Evolutionary conservation across 2,329 filamentous ascomycete species (phyloP).

Genomic region (Cladosporium oxysporum): DNA sequence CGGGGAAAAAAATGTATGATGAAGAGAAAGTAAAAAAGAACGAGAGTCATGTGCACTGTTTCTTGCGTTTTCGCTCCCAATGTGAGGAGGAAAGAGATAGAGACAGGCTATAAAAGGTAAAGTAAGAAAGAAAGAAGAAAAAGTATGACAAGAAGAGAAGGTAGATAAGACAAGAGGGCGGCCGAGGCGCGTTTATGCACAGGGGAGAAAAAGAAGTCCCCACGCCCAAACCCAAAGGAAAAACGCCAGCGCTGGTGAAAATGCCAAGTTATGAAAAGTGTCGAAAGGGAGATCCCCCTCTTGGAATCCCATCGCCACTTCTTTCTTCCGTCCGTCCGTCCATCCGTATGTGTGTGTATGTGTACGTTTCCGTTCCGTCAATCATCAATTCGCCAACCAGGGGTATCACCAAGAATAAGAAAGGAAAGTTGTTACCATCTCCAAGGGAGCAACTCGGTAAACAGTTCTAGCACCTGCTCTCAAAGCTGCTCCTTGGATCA

Average conservation of each 20-base stretch:
- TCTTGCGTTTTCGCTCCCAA: background rate
- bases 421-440: background rate
- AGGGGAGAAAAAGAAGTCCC: background rate
- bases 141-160: background rate
- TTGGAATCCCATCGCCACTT: background rate
- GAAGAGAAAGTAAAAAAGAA: background rate
- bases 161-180: background rate
- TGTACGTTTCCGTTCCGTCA: background rate
- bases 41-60: background rate
- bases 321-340: background rate
- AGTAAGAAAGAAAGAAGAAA: background rate
- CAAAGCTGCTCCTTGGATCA: slow-evolving; percentile 36
- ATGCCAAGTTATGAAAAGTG: background rate
- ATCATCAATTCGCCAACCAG: background rate
- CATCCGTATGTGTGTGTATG: slow-evolving; percentile 1
- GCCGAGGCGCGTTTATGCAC: background rate
- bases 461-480: slow-evolving; percentile 19
- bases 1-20: background rate
- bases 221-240: background rate
- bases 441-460: background rate
- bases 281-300: background rate
- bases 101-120: background rate
- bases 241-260: slow-evolving; percentile 11
- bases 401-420: slow-evolving; percentile 12
- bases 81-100: background rate